Base-by-base conservation (phyloP, 208 protist genomes). In the Leishmania guyanensis region DNA sequence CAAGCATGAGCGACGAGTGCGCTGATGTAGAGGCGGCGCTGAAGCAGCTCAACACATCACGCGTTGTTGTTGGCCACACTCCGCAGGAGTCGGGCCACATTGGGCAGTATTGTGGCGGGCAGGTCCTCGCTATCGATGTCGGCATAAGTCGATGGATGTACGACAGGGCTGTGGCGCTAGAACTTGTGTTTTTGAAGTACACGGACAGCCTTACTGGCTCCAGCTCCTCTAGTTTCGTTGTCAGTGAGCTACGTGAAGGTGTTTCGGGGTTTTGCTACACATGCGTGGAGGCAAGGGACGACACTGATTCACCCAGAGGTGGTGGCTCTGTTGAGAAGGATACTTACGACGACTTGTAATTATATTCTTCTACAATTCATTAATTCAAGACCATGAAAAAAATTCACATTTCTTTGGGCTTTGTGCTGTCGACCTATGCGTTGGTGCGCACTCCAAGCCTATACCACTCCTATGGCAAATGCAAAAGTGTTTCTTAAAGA, bases 1-100 rank as follows among this genome's bases (percentile, higher is more conserved):
- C 90, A 29, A 92, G 91, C 10, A 88, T 88, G 80, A 84, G 78
- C 36, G 86, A 78, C 53, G 69, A 87, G n/a, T 97, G 93, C 64
- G 64, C 80, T 1, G 78, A 85, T 50, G 82, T 94, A 16, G 26
- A 81, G 65, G 79, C 79, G 33, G 83, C 86, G 4, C 82, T 93
- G 17, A 43, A 75, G 20, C 73, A 75, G 26, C 79, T 91, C 50
- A 83, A 89, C 73, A 89, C 75, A 10, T 65, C 89, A 39, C 73
- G 84, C 53, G 90, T 97, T 70, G 90, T 97, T 65, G 91, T 97
- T 29, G 93, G 93, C 33, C 93, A 97, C 66, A 97, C 93, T 29
- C 88, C 91, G 5, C 85, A 94, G 76, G 72, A 76, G 0, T 86
- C 81, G 16, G 92, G 93, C 0, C 84, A 88, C 62, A 81, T 97